Evolutionary conservation across 163 green algal species (phyloP).

Genomic region (Scenedesmus sp.): DNA sequence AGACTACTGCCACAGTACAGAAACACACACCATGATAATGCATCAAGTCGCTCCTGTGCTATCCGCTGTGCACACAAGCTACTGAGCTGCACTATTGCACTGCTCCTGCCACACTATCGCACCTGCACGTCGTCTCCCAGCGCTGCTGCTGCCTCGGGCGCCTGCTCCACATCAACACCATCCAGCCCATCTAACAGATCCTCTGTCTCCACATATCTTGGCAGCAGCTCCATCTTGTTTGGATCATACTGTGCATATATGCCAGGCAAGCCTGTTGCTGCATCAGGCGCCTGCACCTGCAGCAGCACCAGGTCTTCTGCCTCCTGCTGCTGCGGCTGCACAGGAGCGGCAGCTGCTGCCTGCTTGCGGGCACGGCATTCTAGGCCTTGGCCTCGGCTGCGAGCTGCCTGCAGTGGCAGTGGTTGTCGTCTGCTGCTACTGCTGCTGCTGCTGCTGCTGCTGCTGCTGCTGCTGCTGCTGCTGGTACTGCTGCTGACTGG

Average conservation of each 20-base stretch:
- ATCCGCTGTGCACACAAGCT: not conserved
- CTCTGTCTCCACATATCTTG: conserved; percentile 22
- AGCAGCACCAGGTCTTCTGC: conserved; percentile 1
- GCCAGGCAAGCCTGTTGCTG: conserved; percentile 15
- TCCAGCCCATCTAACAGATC: conserved; percentile 48
- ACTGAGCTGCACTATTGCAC: not conserved
- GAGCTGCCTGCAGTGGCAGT: not conserved
- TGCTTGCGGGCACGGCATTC: conserved; percentile 8
- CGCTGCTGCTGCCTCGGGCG: conserved; percentile 5
- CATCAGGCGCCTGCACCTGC: conserved; percentile 4
- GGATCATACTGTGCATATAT: conserved; percentile 24
- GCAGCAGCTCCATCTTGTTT: not conserved
- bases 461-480: not conserved
- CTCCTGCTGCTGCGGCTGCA: not conserved
- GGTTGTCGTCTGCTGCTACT: not conserved
- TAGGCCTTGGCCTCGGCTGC: not conserved
- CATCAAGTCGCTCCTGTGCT: too few relatives aligned
- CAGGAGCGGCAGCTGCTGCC: conserved; percentile 28
- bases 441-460: conserved; percentile 9
- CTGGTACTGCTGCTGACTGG: conserved; percentile 1
- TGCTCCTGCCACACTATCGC: not conserved
- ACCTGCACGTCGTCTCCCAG: conserved; percentile 20
- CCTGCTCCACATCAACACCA: conserved; percentile 24
- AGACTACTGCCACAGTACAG: too few relatives aligned
- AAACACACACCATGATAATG: too few relatives aligned